Evolutionary conservation across 2,329 filamentous ascomycete species (phyloP), one percentile per base, ranked within the genome.

Genomic region (Emergomyces africanus): DNA sequence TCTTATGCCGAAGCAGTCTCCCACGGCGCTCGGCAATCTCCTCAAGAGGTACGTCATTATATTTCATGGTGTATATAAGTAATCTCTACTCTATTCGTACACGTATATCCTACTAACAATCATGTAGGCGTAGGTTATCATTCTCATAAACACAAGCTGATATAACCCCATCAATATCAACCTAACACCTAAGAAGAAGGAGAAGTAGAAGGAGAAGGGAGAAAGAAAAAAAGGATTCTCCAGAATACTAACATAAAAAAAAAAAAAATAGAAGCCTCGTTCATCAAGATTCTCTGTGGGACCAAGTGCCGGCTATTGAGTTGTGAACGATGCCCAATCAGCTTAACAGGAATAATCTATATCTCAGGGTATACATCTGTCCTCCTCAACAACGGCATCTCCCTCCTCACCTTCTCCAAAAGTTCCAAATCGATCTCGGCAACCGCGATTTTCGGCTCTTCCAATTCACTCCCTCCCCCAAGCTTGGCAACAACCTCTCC

Each of bases 401-500:
- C 78, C 63, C 69, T 77, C 64, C 79, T 78, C 6, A 82, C 73
- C 66, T 77, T 81, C 59, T 78, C 71, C 58, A 83, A 66, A 37
- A 76, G 70, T 28, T 75, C 74, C 9, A 82, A 65, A 71, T 85
- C 80, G 60, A 85, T 76, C 64, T 84, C 79, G 2, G 79, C 78
- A 41, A 75, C 69, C 3, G 74, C 74, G 62, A 81, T 75, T 55
- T 78, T 73, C 6, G 78, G 74, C 58, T 78, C 75, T 35, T 70
- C 64, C 42, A 68, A 66, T 25, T 73, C 72, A n/a, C 78, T 76
- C 23, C 28, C 54, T 25, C 41, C 54, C 61, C 74, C 68, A 86
- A 79, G 78, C 67, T 86, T 79, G 3, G 85, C 80, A 46, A 89
- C 69, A 0, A 96, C 81, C 59, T 82, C 80, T 0, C 92, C 92